A percentile compares a stretch with the other conserved stretches of the same genome.
phyloP scores from a whole-genome alignment of 169 alveolate genomes.

The Cyclospora cayetanensis region DNA sequence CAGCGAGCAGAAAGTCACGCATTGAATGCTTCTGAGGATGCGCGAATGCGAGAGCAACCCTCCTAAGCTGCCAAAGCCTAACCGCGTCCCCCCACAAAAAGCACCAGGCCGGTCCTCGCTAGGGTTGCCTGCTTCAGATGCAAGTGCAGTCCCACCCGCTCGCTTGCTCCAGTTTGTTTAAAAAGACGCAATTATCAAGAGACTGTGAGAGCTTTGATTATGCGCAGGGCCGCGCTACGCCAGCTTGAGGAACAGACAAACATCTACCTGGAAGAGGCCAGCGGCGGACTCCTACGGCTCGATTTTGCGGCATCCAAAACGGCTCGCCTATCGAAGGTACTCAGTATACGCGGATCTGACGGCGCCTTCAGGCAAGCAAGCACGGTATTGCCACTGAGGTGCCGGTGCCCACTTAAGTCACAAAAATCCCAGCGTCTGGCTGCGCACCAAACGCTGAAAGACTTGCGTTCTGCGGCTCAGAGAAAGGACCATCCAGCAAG shows the following conservation, averaged over 20 bases:
- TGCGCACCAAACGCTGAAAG: no score
- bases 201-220: neutral
- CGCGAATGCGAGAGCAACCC: no score
- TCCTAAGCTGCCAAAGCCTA: no score
- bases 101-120: no score
- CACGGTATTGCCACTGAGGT: no score
- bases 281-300: conserved; percentile 58
- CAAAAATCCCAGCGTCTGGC: no score
- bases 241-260: conserved; percentile 51
- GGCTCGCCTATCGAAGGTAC: conserved; percentile 33
- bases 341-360: conserved; percentile 56
- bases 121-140: no score
- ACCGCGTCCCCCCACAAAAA: no score
- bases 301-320: conserved; percentile 56
- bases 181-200: neutral
- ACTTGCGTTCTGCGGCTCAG: conserved; percentile 25
- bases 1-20: neutral
- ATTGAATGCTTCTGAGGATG: neutral
- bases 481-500: conserved; percentile 56
- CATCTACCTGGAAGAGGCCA: conserved; percentile 32
- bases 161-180: no score
- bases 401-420: no score
- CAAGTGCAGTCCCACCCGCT: no score
- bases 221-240: conserved; percentile 34
- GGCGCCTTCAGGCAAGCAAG: conserved; percentile 65